Conservation (phyloP, 2,329 filamentous ascomycete genomes). For the Aspergillus jensenii region DNA sequence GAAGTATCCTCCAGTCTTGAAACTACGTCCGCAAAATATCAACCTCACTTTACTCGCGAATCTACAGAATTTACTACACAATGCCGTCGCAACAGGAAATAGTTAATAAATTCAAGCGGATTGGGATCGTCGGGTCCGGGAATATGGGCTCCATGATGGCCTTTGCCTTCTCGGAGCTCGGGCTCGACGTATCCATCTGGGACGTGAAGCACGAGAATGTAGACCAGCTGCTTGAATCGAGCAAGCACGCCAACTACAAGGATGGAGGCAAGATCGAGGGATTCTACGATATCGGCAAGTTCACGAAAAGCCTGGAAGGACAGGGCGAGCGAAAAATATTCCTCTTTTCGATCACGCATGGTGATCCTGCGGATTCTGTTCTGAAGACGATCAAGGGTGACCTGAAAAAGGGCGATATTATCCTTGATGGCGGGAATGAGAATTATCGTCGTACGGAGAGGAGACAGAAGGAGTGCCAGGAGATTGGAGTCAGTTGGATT, state of each 20-base stretch:
- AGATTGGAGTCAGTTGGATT: slow-evolving; percentile 63
- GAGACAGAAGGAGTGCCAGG: slow-evolving; percentile 57
- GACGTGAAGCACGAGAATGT: slow-evolving; percentile 36
- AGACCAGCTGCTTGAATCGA: slow-evolving; percentile 28
- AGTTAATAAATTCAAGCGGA: slow-evolving; percentile 32
- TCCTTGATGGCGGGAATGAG: slow-evolving; percentile 69
- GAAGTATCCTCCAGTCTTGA: background rate
- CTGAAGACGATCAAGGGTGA: slow-evolving; percentile 46
- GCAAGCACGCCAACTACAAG: slow-evolving; percentile 25
- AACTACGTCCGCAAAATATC: background rate
- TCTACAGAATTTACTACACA: background rate
- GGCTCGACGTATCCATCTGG: slow-evolving; percentile 41
- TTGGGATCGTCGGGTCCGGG: slow-evolving; percentile 42
- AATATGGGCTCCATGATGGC: slow-evolving; percentile 47
- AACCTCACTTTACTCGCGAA: background rate
- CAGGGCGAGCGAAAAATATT: slow-evolving; percentile 35
- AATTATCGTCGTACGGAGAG: slow-evolving; percentile 65
- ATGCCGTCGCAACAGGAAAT: slow-evolving; percentile 18
- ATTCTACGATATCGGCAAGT: slow-evolving; percentile 37
- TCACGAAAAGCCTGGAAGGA: slow-evolving; percentile 34
- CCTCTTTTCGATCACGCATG: slow-evolving; percentile 44
- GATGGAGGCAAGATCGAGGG: slow-evolving; percentile 30
- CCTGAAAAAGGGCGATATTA: slow-evolving; percentile 62
- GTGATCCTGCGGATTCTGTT: slow-evolving; percentile 38
- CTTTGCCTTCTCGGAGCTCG: slow-evolving; percentile 41